Evolutionary conservation across 2,329 filamentous ascomycete genomes (phyloP).

Genomic region (Xylaria arbuscula): DNA sequence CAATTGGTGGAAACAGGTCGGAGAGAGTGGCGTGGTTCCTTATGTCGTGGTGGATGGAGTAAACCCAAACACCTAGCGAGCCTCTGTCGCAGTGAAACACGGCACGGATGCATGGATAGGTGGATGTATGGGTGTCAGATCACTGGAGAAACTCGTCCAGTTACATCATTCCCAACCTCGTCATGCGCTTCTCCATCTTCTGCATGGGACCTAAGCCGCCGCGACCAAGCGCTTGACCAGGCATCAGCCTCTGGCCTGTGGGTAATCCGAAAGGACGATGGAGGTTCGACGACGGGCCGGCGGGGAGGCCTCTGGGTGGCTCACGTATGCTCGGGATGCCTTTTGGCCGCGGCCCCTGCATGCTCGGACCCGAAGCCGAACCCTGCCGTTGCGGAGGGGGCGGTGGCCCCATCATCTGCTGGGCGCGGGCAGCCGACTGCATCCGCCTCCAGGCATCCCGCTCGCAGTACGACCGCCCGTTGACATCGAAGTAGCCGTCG

Average conservation of each 20-base stretch:
- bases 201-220: constrained; percentile 53
- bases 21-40: constrained; percentile 28
- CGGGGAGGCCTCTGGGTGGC: constrained; percentile 45
- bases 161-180: constrained; percentile 67
- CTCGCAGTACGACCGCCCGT: constrained; percentile 84
- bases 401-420: constrained; percentile 43
- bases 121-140: neutral
- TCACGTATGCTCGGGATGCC: constrained; percentile 42
- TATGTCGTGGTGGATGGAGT: constrained; percentile 16
- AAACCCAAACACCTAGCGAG: neutral
- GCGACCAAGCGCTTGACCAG: constrained; percentile 52
- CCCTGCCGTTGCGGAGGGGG: constrained; percentile 34
- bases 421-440: constrained; percentile 54
- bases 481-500: constrained; percentile 92
- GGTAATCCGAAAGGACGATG: constrained; percentile 52
- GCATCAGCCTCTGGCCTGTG: constrained; percentile 50
- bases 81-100: neutral
- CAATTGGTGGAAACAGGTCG: neutral
- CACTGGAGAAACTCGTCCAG: neutral
- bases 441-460: constrained; percentile 77
- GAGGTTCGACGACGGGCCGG: constrained; percentile 43
- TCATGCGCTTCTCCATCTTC: constrained; percentile 72
- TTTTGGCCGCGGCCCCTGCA: constrained; percentile 34
- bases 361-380: constrained; percentile 27
- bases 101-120: neutral